phyloP scores from a whole-genome alignment of 805 yeast species.

The Pichia sporocuriosa region DNA sequence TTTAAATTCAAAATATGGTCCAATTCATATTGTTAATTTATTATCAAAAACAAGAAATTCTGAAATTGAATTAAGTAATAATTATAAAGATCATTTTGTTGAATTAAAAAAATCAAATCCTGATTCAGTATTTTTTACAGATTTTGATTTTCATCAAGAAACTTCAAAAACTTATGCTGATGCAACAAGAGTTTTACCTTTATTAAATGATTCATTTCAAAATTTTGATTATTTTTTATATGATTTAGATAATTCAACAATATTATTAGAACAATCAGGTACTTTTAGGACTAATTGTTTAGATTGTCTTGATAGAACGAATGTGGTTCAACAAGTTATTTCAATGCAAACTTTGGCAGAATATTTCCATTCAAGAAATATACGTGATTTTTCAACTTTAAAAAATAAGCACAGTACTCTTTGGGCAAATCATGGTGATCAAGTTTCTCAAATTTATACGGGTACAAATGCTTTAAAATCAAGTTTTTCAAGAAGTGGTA shows the following conservation, averaged over 20 bases:
- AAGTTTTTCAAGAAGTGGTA: conserved; percentile 89
- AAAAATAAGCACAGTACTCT: conserved; percentile 71
- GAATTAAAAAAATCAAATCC: conserved; percentile 32
- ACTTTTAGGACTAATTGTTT: conserved; percentile 89
- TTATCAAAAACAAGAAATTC: conserved; percentile 66
- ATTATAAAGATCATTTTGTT: conserved; percentile 56
- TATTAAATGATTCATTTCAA: conserved; percentile 57
- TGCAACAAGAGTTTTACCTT: conserved; percentile 61
- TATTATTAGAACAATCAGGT: conserved; percentile 76
- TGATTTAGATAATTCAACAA: conserved; percentile 49
- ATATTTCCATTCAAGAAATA: conserved; percentile 27
- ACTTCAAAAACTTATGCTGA: conserved; percentile 86
- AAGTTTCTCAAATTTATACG: conserved; percentile 89
- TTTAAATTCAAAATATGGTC: conserved; percentile 70
- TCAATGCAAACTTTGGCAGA: conserved; percentile 64
- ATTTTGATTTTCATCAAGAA: conserved; percentile 91
- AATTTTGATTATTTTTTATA: conserved; percentile 79
- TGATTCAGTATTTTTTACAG: conserved; percentile 52
- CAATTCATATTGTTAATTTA: conserved; percentile 82
- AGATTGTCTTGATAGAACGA: conserved; percentile 93
- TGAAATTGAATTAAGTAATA: conserved; percentile 63
- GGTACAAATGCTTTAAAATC: conserved; percentile 97
- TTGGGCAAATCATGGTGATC: conserved; percentile 99
- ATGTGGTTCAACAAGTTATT: conserved; percentile 78
- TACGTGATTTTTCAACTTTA: conserved; percentile 42